Conservation (phyloP, 495 filamentous ascomycete genomes). For the Parathielavia hyrcaniae region DNA sequence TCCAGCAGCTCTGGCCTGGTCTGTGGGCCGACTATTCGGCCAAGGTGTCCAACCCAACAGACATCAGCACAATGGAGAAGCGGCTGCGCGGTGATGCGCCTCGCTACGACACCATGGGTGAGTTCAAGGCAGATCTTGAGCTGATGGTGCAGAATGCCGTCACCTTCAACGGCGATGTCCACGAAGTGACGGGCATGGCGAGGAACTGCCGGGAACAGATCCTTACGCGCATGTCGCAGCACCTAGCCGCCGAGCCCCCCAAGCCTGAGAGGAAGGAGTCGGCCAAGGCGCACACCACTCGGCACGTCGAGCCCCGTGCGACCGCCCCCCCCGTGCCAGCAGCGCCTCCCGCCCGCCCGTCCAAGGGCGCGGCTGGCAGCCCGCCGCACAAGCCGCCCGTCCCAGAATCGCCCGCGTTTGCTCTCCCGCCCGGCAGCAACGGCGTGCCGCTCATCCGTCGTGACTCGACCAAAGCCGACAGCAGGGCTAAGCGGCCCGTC, state of each 20-base stretch:
- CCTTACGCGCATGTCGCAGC: constrained; percentile 52
- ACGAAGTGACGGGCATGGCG: constrained; percentile 61
- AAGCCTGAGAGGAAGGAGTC: constrained; percentile 51
- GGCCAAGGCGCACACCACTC: constrained; percentile 45
- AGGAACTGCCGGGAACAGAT: constrained; percentile 54
- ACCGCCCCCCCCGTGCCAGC: constrained; percentile 45
- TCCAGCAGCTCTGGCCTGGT: constrained; percentile 48
- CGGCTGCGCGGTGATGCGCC: constrained; percentile 64
- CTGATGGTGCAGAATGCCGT: constrained; percentile 69
- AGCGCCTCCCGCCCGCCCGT: constrained; percentile 25
- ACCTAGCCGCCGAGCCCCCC: constrained; percentile 42
- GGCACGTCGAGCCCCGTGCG: constrained; percentile 39
- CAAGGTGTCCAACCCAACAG: constrained; percentile 71
- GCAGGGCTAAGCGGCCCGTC: constrained; percentile 86
- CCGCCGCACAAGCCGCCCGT: constrained; percentile 32
- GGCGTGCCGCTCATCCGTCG: constrained; percentile 90
- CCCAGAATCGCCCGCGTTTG: constrained; percentile 59
- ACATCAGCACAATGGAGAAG: constrained; percentile 72
- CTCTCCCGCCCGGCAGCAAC: constrained; percentile 60
- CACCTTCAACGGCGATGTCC: constrained; percentile 73
- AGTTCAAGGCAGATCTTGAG: constrained; percentile 63
- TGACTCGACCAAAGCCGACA: constrained; percentile 67
- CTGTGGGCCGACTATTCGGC: constrained; percentile 59
- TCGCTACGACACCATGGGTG: constrained; percentile 57
- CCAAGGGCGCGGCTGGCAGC: constrained; percentile 24